Base-by-base conservation (phyloP, 352 stramenopile genomes). In the Plasmopara muralis region DNA sequence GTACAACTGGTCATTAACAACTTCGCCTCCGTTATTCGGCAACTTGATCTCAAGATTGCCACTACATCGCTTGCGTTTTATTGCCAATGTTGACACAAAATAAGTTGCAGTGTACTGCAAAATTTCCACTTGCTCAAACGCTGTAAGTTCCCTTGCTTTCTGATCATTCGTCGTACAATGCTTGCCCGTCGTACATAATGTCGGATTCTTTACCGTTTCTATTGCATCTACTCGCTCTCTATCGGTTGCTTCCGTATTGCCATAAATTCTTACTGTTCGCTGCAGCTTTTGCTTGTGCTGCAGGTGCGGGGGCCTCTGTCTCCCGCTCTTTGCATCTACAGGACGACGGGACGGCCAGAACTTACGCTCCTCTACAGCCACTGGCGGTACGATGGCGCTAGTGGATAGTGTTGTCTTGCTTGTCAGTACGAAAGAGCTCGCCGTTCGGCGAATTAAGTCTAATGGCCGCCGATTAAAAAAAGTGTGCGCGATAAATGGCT, bases 101-200 rank as follows among this genome's bases (percentile, higher is more conserved):
- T 65, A 66, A 20, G 89, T 62, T 20, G 77, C 66, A 3, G 68
- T 55, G 47, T 76, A 80, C 41, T 66, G 46, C 6, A 68, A 37
- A 43, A 91, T 72, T 55, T 91, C 77, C 40, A 54, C 38, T 29
- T 68, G 51, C 30, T 91, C 81, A 5, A 76, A 64, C 4, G 42
- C 9, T 2, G 69, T 85, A 37, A 89, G 68, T 28, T 87, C 66
- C 3, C n/a, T 41, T 4, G 52, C 42, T 47, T 52, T 48, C 14
- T 47, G 44, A 28, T 37, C 39, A 57, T 65, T 53, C 38, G 59
- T 49, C 39, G 67, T 48, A 28, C 75, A 73, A 20, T 72, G 62
- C 12, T 59, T 57, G 0, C 64, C 51, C 1, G 54, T 66, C 2
- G 54, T 66, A 46, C 59, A 66, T 29, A 47, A 52, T 15, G 43